phyloP scores from a whole-genome alignment of 306 rosid genomes.

The Citrullus amarus region DNA sequence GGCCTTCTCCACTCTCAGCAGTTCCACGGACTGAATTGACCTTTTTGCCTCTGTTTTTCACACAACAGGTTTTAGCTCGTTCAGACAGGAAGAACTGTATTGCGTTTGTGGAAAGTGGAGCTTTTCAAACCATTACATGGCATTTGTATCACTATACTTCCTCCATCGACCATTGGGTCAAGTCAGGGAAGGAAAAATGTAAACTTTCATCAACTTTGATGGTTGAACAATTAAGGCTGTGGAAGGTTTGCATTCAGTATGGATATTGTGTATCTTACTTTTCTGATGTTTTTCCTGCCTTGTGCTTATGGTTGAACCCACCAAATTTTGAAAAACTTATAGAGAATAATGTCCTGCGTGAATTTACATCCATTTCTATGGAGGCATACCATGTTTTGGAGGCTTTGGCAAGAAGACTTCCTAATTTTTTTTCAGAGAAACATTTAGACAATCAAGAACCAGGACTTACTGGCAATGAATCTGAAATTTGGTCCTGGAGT shows the following conservation, averaged over 20 bases:
- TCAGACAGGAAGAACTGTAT: conserved; percentile 43
- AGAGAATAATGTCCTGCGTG: conserved; percentile 39
- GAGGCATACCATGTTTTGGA: conserved; percentile 77
- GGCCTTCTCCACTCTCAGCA: conserved; percentile 5
- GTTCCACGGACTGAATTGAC: conserved; percentile 13
- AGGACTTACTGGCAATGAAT: conserved; percentile 26
- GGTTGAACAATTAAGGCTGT: conserved; percentile 73
- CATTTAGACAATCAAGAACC: conserved; percentile 21
- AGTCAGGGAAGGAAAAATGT: conserved; percentile 56
- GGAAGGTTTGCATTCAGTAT: conserved; percentile 90
- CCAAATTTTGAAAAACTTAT: conserved; percentile 53
- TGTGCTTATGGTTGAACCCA: conserved; percentile 78
- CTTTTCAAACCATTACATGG: conserved; percentile 63
- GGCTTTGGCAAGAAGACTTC: conserved; percentile 76
- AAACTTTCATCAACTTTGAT: conserved; percentile 63
- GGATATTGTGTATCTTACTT: conserved; percentile 67
- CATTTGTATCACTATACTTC: conserved; percentile 50
- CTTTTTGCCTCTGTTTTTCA: conserved; percentile 19
- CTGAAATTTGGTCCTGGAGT: conserved; percentile 86
- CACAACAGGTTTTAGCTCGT: conserved; percentile 58
- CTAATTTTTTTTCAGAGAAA: conserved; percentile 50
- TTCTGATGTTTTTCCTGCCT: conserved; percentile 59
- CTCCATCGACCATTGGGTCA: conserved; percentile 71
- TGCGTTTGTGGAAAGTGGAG: conserved; percentile 53
- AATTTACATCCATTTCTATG: conserved; percentile 50